phyloP scores from a whole-genome alignment of 1,284 basidiomycete genomes.

The Anthracocystis panici-leucophaei region DNA sequence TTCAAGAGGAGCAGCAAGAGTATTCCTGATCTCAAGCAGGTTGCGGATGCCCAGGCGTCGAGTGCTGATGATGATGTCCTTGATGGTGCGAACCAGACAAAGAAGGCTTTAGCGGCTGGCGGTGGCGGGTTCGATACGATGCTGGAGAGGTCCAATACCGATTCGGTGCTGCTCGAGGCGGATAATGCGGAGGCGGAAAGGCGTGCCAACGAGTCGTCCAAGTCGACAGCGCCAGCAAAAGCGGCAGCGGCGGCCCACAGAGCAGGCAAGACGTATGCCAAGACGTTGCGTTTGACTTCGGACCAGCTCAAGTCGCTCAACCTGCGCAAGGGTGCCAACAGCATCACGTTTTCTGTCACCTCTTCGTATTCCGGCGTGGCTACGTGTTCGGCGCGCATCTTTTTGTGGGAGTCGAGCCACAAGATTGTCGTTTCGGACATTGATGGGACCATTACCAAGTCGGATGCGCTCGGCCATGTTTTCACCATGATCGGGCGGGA shows the following conservation, averaged over 20 bases:
- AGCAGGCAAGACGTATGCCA: slow-evolving; percentile 80
- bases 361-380: slow-evolving; percentile 85
- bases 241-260: slow-evolving; percentile 18
- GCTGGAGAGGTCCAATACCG: slow-evolving; percentile 47
- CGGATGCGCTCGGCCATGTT: slow-evolving; percentile 95
- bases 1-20: slow-evolving; percentile 59
- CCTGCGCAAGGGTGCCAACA: slow-evolving; percentile 88
- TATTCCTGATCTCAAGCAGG: slow-evolving; percentile 40
- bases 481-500: slow-evolving; percentile 99
- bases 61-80: not conserved
- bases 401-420: slow-evolving; percentile 92
- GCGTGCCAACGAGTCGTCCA: not conserved
- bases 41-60: slow-evolving; percentile 13
- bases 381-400: slow-evolving; percentile 87
- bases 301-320: slow-evolving; percentile 80
- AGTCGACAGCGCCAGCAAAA: slow-evolving; percentile 5
- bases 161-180: slow-evolving; percentile 44
- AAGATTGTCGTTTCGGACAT: slow-evolving; percentile 96
- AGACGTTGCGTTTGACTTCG: slow-evolving; percentile 87
- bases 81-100: not conserved
- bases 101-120: not conserved
- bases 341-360: slow-evolving; percentile 89
- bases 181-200: slow-evolving; percentile 17
- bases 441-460: slow-evolving; percentile 95
- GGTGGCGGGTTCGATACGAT: slow-evolving; percentile 28